Conservation (phyloP, 1,284 basidiomycete species). For the Cryptococcus floricola region DNA sequence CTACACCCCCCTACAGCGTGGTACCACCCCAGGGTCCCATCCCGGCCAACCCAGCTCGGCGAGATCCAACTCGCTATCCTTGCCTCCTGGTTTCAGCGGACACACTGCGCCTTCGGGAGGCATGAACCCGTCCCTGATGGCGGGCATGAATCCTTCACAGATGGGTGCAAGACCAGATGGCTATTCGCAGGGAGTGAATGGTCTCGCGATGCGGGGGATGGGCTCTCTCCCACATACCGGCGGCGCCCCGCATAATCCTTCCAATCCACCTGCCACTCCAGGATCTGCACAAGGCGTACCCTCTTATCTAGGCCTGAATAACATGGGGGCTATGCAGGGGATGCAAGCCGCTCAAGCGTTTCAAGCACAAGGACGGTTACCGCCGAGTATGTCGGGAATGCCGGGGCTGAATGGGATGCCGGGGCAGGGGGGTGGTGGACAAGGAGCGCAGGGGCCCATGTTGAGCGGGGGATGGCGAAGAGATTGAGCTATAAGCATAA, state of each 20-base stretch:
- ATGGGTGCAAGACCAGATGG: neutral
- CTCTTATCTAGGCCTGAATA: neutral
- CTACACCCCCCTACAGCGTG: neutral
- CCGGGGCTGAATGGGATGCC: neutral
- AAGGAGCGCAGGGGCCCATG: slow-evolving; percentile 1
- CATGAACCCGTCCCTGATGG: neutral
- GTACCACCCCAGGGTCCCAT: neutral
- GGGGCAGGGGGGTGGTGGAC: neutral
- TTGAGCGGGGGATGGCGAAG: neutral
- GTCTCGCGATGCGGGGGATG: neutral
- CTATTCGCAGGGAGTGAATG: neutral
- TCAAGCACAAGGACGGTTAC: neutral
- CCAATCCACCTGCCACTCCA: neutral
- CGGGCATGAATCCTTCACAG: neutral
- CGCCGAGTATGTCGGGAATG: neutral
- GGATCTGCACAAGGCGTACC: neutral
- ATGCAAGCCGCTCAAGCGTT: neutral
- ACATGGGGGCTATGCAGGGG: neutral
- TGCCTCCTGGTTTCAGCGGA: neutral
- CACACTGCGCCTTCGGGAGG: neutral
- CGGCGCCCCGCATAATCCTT: neutral
- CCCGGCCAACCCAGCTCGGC: neutral
- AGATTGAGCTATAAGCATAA: neutral
- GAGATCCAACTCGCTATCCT: neutral
- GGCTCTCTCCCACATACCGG: neutral